phyloP scores from a whole-genome alignment of 371 early-diverging fungal genomes.

The Mucor lusitanicus region DNA sequence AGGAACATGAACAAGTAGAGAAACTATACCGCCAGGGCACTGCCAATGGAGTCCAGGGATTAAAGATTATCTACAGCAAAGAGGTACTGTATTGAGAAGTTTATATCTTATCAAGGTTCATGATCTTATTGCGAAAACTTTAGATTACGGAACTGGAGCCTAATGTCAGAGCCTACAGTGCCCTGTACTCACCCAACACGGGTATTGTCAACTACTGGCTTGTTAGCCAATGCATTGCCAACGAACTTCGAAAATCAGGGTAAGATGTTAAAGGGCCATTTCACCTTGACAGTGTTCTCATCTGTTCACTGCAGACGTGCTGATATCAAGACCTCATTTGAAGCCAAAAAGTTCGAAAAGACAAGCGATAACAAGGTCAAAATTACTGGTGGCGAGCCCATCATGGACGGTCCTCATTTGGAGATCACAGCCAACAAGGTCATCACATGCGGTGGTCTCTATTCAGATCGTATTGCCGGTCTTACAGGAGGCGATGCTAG shows the following conservation, averaged over 20 bases:
- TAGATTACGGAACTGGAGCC: slow-evolving; percentile 42
- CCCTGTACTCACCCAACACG: slow-evolving; percentile 45
- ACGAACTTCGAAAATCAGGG: slow-evolving; percentile 36
- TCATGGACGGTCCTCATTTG: slow-evolving; percentile 31
- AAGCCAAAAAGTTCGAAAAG: slow-evolving; percentile 32
- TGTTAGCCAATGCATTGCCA: slow-evolving; percentile 34
- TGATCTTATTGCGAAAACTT: background rate
- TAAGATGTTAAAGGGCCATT: background rate
- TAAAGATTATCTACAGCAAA: slow-evolving; percentile 36
- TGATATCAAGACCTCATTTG: slow-evolving; percentile 45
- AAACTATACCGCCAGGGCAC: slow-evolving; percentile 40
- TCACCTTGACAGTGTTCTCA: background rate
- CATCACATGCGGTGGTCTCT: slow-evolving; percentile 47
- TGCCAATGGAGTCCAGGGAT: slow-evolving; percentile 44
- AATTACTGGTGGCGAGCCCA: slow-evolving; percentile 33
- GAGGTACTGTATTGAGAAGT: slow-evolving; percentile 19
- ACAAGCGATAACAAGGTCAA: slow-evolving; percentile 25
- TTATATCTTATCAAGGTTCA: background rate
- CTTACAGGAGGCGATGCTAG: slow-evolving; percentile 34
- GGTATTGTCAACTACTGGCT: slow-evolving; percentile 44
- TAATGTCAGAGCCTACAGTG: slow-evolving; percentile 42
- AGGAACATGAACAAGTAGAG: slow-evolving; percentile 40
- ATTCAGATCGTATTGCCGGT: slow-evolving; percentile 37
- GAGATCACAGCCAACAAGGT: slow-evolving; percentile 33
- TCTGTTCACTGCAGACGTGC: slow-evolving; percentile 25